Percentiles rank a stretch among this genome's conserved stretches.
phyloP scores from a whole-genome alignment of 306 rosid genomes.

The Citrullus amarus region DNA sequence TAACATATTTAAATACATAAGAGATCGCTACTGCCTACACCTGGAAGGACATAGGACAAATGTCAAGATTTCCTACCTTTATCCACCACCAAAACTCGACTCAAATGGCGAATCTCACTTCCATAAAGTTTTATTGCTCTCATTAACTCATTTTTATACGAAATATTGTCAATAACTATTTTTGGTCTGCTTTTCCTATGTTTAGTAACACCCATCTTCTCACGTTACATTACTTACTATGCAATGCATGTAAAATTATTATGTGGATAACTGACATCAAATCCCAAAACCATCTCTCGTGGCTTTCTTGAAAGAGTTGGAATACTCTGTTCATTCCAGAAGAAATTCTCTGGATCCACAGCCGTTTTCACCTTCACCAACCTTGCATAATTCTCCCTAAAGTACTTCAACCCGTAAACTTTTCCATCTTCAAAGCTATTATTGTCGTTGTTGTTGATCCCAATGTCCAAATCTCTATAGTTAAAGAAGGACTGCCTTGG shows the following conservation, averaged over 20 bases:
- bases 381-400: conserved; percentile 40
- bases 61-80: too few relatives aligned
- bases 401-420: conserved; percentile 51
- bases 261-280: neutral
- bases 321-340: conserved; percentile 70
- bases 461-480: conserved; percentile 79
- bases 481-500: conserved; percentile 63
- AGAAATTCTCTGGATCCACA: conserved; percentile 56
- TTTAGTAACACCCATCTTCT: neutral
- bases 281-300: neutral
- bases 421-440: conserved; percentile 34
- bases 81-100: too few relatives aligned
- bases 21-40: too few relatives aligned
- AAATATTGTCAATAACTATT: too few relatives aligned
- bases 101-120: too few relatives aligned
- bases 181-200: neutral
- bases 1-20: too few relatives aligned
- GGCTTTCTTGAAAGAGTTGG: conserved; percentile 23
- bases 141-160: neutral
- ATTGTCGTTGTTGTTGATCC: conserved; percentile 22
- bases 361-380: conserved; percentile 49
- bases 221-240: neutral
- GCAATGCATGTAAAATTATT: neutral
- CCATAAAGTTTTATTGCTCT: too few relatives aligned
- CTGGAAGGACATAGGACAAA: too few relatives aligned